Base-by-base conservation (phyloP, 1,284 basidiomycete species). In the Ustilago trichophora region DNA sequence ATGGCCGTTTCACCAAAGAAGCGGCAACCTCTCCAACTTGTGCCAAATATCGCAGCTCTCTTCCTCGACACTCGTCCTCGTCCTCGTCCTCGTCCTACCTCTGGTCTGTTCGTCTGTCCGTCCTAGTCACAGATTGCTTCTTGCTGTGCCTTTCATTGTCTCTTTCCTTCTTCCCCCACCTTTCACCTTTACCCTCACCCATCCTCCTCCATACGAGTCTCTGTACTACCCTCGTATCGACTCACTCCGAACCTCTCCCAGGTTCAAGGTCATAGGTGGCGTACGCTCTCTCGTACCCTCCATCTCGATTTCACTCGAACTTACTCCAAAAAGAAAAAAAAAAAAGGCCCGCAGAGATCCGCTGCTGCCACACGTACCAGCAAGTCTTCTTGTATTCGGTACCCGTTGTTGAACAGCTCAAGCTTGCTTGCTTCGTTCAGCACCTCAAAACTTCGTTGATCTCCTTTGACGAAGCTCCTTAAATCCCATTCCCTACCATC, bases 231-330 rank as follows among this genome's bases (percentile, higher is more conserved):
- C 42, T 50, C 51, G 58, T 54, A 51, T 50, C 27, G 42, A 50
- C 33, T n/a, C 27, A n/a, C n/a, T 21, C 37, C 37, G 43, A 46
- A 22, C 34, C 25, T 21, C n/a, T 27, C 24, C 1, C 29, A 54
- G 58, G 31, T 46, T 33, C 36, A 50, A 55, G 47, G 42, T 41
- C 51, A 50, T 27, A 34, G 51, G 51, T 41, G 50, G 58, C 58
- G 42, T 54, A 44, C 29, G 35, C 33, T 22, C 15, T 40, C 21
- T n/a, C n/a, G 19, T 45, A 37, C 29, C 46, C 26, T 33, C 21
- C 16, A n/a, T 33, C 34, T 41, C 25, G 34, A 26, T 34, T 21
- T 26, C 26, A 16, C 27, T 12, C 46, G n/a, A n/a, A n/a, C n/a
- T n/a, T n/a, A n/a, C n/a, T n/a, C n/a, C n/a, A n/a, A n/a, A n/a